Evolutionary conservation across 768 basidiomycete species (phyloP), one percentile per base, ranked within the genome.

Genomic region (Coprinellus micaceus): DNA sequence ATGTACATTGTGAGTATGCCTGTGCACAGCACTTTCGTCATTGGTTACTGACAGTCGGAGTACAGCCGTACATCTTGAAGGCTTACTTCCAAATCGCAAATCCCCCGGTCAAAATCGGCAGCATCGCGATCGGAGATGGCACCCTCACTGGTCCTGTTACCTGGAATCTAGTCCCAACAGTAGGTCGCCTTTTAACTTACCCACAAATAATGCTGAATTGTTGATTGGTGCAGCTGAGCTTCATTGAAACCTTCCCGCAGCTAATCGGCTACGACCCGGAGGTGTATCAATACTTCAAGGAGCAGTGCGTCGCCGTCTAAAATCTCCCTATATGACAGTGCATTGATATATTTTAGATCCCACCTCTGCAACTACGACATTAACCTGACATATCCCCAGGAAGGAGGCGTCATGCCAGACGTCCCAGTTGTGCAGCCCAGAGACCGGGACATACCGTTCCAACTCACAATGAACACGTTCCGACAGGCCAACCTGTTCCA

Each of bases 221-320:
- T n/a, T n/a, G n/a, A n/a, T n/a, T n/a, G n/a, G n/a, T n/a, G n/a
- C n/a, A 86, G 85, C 65, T 83, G 40, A 77, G 67, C 54, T 74
- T 86, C 28, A 67, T 89, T 17, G 81, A 87, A 69, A 89, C 89
- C 3, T 87, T 85, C 64, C 89, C 89, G 1, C 88, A 89, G 64
- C 70, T 90, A 26, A 88, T 91, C 51, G 84, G 81, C 30, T 90
- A 90, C 62, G 83, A 90, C 59, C 73, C 75, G 45, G 78, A 80
- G 4, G 84, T 87, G 5, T 84, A 80, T 63, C 75, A 82, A 54
- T 87, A 87, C 64, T 89, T 89, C 69, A 77, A 79, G 59, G 74
- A 81, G 60, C 85, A 88, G 87, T 88, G 60, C 57, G 85, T 74
- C n/a, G 11, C 12, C 24, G 17, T 22, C 48, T 53, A 39, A 25